Percentiles rank a stretch among this genome's conserved stretches.
phyloP scores from a whole-genome alignment of 306 rosid genomes.

The Rubus idaeus region DNA sequence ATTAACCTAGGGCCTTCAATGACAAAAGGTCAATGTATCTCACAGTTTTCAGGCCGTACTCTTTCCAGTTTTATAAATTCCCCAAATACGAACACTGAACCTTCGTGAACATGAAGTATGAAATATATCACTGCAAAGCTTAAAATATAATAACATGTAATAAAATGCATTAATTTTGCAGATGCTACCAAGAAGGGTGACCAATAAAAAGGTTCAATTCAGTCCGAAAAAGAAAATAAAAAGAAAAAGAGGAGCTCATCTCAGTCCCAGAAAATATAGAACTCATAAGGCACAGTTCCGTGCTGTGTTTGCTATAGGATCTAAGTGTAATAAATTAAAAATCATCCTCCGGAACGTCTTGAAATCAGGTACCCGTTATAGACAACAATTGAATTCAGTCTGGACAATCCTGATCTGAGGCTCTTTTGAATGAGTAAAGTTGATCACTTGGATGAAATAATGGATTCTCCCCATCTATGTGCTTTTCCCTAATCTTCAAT shows the following conservation, averaged over 20 bases:
- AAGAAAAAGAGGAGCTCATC: not conserved
- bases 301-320: not conserved
- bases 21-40: not conserved
- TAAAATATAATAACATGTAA: not conserved
- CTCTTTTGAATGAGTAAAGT: not conserved
- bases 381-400: not conserved
- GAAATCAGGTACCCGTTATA: not conserved
- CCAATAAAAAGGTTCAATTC: not conserved
- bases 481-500: not conserved
- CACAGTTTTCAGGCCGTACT: not conserved
- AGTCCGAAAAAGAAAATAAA: not conserved
- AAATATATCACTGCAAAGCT: not conserved
- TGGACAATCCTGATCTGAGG: not conserved
- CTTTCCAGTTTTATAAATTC: not conserved
- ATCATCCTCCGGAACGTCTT: not conserved
- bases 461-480: not conserved
- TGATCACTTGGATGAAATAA: not conserved
- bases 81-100: not conserved
- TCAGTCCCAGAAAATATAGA: not conserved
- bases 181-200: not conserved
- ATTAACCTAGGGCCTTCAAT: not conserved
- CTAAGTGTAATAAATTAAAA: not conserved
- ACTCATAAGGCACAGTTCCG: not conserved
- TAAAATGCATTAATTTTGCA: slow-evolving; percentile 2
- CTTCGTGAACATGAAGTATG: not conserved